Base-by-base conservation (phyloP, 441 rosid genomes). In the Pelargonium australe region DNA sequence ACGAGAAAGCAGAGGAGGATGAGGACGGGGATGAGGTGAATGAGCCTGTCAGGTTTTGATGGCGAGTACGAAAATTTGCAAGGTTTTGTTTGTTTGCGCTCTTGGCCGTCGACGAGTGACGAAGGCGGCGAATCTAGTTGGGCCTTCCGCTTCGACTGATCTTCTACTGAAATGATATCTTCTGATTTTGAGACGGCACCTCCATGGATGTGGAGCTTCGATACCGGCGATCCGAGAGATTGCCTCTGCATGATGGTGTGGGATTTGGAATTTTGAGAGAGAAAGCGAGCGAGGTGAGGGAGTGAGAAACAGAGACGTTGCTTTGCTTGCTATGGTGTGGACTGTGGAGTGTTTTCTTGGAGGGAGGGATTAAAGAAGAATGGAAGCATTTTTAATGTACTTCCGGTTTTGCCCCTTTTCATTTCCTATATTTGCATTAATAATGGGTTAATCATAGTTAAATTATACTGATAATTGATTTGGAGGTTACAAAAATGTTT, bases 1-100 rank as follows among this genome's bases (percentile, higher is more conserved):
- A 90, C 72, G 75, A 93, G 76, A 69, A 93, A 85, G 76, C 98
- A 93, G 76, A 85, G 13, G 72, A 93, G 74, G 74, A 91, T 84
- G 70, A 93, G 90, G 64, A 93, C 66, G 1, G 98, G 98, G 55
- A 93, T 87, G 47, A 90, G 77, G 83, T 93, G 98, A 8, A 90
- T 72, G 68, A 90, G 80, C 71, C 82, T 87, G 78, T 82, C 87
- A 16, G 82, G 89, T 4, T 76, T 79, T 17, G 78, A 61, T 16
- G 77, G 73, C 17, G 88, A 63, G 8, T 85, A 67, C 0, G 72
- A 28, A 28, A 85, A 69, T 65, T 90, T 87, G 73, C 82, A 80
- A 11, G 84, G 84, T 25, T 83, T 88, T 8, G 73, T 55, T 19
- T 85, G 71, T 65, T 92, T 90, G 78, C 74, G 77, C 1, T 78